A percentile compares a stretch with the other conserved stretches of the same genome.
phyloP scores from a whole-genome alignment of 2,329 filamentous ascomycete genomes.

The Botryosphaeria dothidea region DNA sequence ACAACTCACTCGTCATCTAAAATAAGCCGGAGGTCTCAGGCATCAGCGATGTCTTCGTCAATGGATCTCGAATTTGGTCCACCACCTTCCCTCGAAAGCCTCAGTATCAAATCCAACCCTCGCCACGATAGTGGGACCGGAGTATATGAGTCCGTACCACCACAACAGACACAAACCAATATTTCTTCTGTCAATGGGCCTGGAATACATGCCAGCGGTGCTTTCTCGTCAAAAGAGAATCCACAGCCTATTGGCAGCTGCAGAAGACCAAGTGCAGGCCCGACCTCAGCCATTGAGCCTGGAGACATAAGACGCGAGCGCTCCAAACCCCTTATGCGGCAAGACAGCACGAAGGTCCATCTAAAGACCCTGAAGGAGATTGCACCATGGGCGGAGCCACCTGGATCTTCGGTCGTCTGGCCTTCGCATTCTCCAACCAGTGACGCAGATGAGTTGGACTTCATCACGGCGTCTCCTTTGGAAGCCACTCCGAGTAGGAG shows the following conservation, averaged over 20 bases:
- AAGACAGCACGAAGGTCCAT: not conserved
- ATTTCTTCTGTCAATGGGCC: not conserved
- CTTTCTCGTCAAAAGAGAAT: not conserved
- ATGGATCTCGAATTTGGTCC: not conserved
- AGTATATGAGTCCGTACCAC: not conserved
- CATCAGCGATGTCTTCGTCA: not conserved
- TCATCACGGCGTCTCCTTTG: not conserved
- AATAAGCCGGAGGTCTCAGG: not conserved
- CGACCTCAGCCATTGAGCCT: not conserved
- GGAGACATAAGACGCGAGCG: not conserved
- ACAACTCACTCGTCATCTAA: slow-evolving; percentile 1
- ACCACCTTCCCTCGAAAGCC: not conserved
- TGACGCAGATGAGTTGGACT: not conserved
- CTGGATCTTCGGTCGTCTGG: not conserved
- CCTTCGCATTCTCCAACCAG: not conserved
- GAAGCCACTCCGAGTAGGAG: not conserved
- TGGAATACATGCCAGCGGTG: not conserved
- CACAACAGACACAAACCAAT: not conserved
- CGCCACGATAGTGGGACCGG: slow-evolving; percentile 16
- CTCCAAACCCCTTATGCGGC: not conserved
- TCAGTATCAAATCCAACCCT: slow-evolving; percentile 4
- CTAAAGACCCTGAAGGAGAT: not conserved
- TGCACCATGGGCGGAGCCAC: slow-evolving; percentile 12
- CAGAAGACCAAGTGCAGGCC: not conserved
- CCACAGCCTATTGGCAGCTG: not conserved